Evolutionary conservation across 768 basidiomycete species (phyloP).

Genomic region (Cystobasidium ongulense): DNA sequence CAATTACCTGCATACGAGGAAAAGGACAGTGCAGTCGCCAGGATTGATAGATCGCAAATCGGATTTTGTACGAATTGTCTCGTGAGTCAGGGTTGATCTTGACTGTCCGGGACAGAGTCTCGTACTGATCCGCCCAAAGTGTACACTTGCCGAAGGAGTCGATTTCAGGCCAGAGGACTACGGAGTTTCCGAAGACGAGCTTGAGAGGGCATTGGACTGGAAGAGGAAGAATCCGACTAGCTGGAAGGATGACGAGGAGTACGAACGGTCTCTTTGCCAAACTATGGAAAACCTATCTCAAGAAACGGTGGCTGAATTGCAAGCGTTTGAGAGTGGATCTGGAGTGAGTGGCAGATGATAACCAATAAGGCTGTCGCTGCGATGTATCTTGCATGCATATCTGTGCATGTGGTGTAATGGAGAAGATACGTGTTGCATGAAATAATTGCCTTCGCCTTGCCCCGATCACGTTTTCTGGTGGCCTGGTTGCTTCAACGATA

Average conservation of each 20-base stretch:
- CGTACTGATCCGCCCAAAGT: neutral
- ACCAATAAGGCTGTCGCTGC: too few relatives aligned
- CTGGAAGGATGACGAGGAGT: conserved; percentile 12
- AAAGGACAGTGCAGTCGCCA: neutral
- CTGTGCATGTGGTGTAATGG: too few relatives aligned
- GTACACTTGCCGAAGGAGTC: neutral
- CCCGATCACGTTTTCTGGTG: neutral
- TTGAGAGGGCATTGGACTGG: neutral
- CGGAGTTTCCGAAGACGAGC: neutral
- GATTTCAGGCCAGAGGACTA: neutral
- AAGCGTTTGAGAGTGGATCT: neutral
- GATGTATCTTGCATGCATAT: too few relatives aligned
- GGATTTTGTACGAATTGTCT: conserved; percentile 1
- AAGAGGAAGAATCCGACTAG: neutral
- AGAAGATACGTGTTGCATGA: too few relatives aligned
- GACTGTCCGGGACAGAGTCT: neutral
- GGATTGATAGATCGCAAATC: neutral
- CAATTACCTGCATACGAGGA: conserved; percentile 6
- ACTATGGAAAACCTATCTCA: neutral
- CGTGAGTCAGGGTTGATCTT: neutral
- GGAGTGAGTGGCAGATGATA: neutral
- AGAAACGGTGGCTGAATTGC: neutral
- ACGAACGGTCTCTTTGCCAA: neutral
- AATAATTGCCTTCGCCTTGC: neutral
- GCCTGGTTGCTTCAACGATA: too few relatives aligned